Evolutionary conservation across 768 basidiomycete species (phyloP), one percentile per base, ranked within the genome.

Genomic region (Chalciporus sphaerocephalus): DNA sequence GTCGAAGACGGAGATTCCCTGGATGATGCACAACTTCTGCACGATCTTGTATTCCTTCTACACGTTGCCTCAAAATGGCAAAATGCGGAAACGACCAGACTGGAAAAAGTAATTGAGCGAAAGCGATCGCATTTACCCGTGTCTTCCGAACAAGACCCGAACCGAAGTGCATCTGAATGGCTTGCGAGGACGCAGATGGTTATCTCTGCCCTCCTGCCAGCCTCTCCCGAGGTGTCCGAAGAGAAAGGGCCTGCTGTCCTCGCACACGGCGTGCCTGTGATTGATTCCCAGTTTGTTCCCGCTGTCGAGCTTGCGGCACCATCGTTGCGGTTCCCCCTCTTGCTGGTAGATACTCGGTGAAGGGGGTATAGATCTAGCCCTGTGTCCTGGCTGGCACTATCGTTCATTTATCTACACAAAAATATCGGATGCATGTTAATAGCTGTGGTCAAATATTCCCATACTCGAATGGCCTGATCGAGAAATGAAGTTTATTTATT

Each of bases 251-350:
- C 57, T n/a, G 55, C 63, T n/a, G 66, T 85, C 23, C 65, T 83
- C 47, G 71, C 69, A 23, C 72, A 74, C 47, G 83, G 83, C 5
- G 60, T 69, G 21, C 81, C 85, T 46, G 55, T 64, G 13, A 53
- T 68, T 30, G 80, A 83, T 39, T 71, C 78, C 48, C 70, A 75
- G 20, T 79, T 80, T 56, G 74, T 80, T 40, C 66, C 81, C 28
- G 76, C 80, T 22, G 58, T 88, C 34, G 78, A 83, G 30, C 62
- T 86, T 24, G 83, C 81, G 17, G 87, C 85, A 52, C 79, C 87
- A 15, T 80, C 81, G 32, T 74, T 85, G 34, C 74, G 89, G 46
- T 88, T 92, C 65, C 86, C 86, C 13, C 69, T 90, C 58, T 66
- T 92, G 37, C 72, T 89, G 46, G 72, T 87, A 46, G 83, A 78